Evolutionary conservation across 495 filamentous ascomycete genomes (phyloP), one percentile per base, ranked within the genome.

Genomic region (Jackrogersella multiformis): DNA sequence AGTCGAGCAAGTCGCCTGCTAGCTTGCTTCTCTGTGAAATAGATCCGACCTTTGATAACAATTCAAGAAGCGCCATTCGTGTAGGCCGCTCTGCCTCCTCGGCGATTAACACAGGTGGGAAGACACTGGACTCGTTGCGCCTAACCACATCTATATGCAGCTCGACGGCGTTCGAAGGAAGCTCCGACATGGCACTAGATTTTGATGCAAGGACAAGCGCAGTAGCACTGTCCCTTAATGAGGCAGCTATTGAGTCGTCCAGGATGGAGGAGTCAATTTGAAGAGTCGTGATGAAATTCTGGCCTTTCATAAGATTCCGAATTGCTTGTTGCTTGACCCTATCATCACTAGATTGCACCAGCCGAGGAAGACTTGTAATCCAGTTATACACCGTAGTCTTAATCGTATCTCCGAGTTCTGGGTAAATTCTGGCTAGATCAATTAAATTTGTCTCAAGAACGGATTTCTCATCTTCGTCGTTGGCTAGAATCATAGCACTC

Each of bases 301-400:
- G 90, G 0, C 90, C 88, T 38, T 88, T 86, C 4, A 88, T 87
- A 39, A 98, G 85, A 63, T 91, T 89, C 30, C 84, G 81, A 51
- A 97, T 86, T 16, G 87, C 88, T 68, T 85, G 84, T 38, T 87
- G 82, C 71, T 95, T 96, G 30, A 87, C 77, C 6, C 77, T 82
- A 64, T 97, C 92, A 56, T 99, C 94, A 56, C 87, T 90, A 21
- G 88, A 87, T 73, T 93, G 91, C 86, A 97, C 95, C 9, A 91
- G 76, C 35, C 92, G 84, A 2, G 96, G 90, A 24, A 98, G 84
- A 15, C 90, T 85, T 1, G 86, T 85, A 13, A 95, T 82, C 94
- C 93, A 97, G 36, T 85, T 87, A 74, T 96, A 90, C 3, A 96
- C 76, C 1, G 87, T 88, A 24, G 80, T 84, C 70, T 92, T 92